A percentile compares a stretch with the other conserved stretches of the same genome.
Conservation (phyloP, 2,329 filamentous ascomycete genomes). For the Hirsutella rhossiliensis region DNA sequence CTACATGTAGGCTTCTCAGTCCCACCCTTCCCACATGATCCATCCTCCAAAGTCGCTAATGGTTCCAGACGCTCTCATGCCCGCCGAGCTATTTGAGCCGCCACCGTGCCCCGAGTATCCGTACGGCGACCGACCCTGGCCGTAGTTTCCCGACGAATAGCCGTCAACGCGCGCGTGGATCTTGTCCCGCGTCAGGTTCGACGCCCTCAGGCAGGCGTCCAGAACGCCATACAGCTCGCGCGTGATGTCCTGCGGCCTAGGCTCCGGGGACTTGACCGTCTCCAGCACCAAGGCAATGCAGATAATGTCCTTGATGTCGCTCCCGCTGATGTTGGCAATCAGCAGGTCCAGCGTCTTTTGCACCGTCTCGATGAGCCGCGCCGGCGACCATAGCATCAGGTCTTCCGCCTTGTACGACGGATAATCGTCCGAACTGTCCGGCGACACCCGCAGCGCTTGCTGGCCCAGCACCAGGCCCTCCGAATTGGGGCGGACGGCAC, state of each 20-base stretch:
- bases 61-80: slow-evolving; percentile 11
- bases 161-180: slow-evolving; percentile 9
- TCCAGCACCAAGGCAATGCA: slow-evolving; percentile 35
- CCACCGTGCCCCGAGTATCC: slow-evolving; percentile 7
- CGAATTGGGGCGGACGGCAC: slow-evolving; percentile 15
- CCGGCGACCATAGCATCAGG: slow-evolving; percentile 28
- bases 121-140: slow-evolving; percentile 14
- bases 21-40: slow-evolving; percentile 29
- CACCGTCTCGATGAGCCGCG: slow-evolving; percentile 28
- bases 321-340: slow-evolving; percentile 32
- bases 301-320: slow-evolving; percentile 37
- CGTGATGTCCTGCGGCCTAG: slow-evolving; percentile 28
- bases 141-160: slow-evolving; percentile 11
- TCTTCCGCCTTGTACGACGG: slow-evolving; percentile 20
- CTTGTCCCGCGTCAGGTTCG: slow-evolving; percentile 28
- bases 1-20: slow-evolving; percentile 8
- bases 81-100: background rate
- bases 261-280: slow-evolving; percentile 28
- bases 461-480: slow-evolving; percentile 17
- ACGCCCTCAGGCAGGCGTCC: slow-evolving; percentile 30
- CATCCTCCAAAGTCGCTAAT: slow-evolving; percentile 17
- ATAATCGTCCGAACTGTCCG: slow-evolving; percentile 21
- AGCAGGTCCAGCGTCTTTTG: slow-evolving; percentile 34
- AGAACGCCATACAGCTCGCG: slow-evolving; percentile 28
- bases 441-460: slow-evolving; percentile 20